Conservation (phyloP, 1,284 basidiomycete species). For the Moesziomyces aphidis region DNA sequence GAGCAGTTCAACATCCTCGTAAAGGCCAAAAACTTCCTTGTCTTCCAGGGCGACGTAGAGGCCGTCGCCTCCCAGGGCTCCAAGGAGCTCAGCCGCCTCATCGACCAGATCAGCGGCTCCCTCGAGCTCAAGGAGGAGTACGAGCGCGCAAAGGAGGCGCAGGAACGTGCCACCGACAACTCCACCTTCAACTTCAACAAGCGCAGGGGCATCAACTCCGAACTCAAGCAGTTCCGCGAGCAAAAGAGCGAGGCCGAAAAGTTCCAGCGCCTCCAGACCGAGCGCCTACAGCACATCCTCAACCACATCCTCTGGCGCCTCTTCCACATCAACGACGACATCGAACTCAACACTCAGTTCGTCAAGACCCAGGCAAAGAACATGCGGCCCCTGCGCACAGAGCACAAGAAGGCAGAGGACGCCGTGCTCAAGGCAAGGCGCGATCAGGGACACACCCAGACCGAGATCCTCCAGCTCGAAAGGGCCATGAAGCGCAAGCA, state of each 20-base stretch:
- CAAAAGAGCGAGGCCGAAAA: slow-evolving; percentile 93
- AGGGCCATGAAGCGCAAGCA: slow-evolving; percentile 44
- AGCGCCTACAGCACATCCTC: slow-evolving; percentile 81
- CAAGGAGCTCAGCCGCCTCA: slow-evolving; percentile 86
- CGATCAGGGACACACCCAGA: slow-evolving; percentile 50
- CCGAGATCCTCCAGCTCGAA: slow-evolving; percentile 50
- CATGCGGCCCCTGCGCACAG: slow-evolving; percentile 79
- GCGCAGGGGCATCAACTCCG: slow-evolving; percentile 89
- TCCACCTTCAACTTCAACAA: slow-evolving; percentile 94
- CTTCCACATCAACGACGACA: slow-evolving; percentile 81
- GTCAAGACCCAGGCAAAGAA: slow-evolving; percentile 69
- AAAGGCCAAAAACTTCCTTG: slow-evolving; percentile 98
- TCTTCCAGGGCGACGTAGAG: slow-evolving; percentile 97
- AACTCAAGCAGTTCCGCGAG: slow-evolving; percentile 97
- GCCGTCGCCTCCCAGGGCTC: slow-evolving; percentile 95
- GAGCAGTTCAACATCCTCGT: slow-evolving; percentile 84
- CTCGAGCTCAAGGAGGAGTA: slow-evolving; percentile 89
- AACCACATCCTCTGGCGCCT: slow-evolving; percentile 88
- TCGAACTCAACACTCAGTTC: slow-evolving; percentile 49
- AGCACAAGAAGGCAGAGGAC: slow-evolving; percentile 84
- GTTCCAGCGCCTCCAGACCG: slow-evolving; percentile 81
- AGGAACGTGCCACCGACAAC: slow-evolving; percentile 90
- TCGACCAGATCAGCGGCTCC: slow-evolving; percentile 85
- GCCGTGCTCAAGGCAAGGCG: slow-evolving; percentile 73
- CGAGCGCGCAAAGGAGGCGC: slow-evolving; percentile 85